phyloP scores from a whole-genome alignment of 805 yeast species.

The Pichia scutulata region DNA sequence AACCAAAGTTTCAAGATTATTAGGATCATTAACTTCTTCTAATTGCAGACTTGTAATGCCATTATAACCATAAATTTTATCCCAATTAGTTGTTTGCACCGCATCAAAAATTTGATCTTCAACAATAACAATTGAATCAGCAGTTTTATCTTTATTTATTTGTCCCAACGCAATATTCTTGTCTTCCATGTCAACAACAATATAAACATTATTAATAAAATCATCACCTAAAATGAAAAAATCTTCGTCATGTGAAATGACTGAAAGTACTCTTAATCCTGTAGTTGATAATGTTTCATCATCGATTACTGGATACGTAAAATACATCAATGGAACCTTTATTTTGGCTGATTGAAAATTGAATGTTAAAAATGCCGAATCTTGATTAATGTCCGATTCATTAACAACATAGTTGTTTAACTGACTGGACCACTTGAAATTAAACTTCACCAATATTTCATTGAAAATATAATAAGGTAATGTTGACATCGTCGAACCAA shows the following conservation, averaged over 20 bases:
- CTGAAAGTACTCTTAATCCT: constrained; percentile 7
- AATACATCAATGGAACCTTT: constrained; percentile 35
- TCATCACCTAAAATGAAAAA: constrained; percentile 43
- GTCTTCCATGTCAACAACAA: constrained; percentile 47
- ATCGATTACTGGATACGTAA: constrained; percentile 13
- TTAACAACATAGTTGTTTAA: constrained; percentile 37
- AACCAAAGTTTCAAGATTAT: not conserved
- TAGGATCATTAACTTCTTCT: not conserved
- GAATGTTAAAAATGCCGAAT: constrained; percentile 28
- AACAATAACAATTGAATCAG: constrained; percentile 1
- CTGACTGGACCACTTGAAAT: constrained; percentile 33
- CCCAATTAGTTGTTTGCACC: constrained; percentile 1
- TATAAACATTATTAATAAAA: constrained; percentile 43
- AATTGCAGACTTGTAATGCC: not conserved
- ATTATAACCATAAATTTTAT: constrained; percentile 5
- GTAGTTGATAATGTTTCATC: constrained; percentile 7
- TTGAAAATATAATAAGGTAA: constrained; percentile 31
- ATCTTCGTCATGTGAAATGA: constrained; percentile 21
- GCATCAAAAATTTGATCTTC: constrained; percentile 8
- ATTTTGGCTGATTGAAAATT: constrained; percentile 48
- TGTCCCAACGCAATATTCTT: constrained; percentile 38
- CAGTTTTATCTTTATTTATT: constrained; percentile 1
- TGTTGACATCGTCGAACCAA: constrained; percentile 43
- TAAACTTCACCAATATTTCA: constrained; percentile 23
- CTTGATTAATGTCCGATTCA: constrained; percentile 28